Evolutionary conservation across 306 rosid species (phyloP).

Genomic region (Fragaria iinumae): DNA sequence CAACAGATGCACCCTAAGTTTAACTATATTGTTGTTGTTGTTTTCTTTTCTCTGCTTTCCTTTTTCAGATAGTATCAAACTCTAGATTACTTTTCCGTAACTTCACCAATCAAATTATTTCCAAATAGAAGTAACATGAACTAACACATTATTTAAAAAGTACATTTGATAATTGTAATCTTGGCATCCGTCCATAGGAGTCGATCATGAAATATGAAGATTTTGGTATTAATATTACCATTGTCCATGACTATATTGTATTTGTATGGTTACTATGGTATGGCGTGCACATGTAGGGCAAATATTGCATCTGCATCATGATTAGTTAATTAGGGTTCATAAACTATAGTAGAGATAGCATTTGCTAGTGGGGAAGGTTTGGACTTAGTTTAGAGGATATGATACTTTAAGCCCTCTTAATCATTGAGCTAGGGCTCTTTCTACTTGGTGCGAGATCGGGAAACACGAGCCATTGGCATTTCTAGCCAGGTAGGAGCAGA

Average conservation of each 20-base stretch:
- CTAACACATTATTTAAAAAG: background rate
- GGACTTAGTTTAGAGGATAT: background rate
- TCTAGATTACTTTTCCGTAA: too few species aligned
- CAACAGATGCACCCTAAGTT: too few species aligned
- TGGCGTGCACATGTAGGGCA: slow-evolving; percentile 43
- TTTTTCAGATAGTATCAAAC: too few species aligned
- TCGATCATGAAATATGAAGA: background rate
- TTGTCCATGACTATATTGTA: background rate
- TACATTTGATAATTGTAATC: background rate
- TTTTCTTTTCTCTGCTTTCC: too few species aligned
- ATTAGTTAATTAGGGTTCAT: slow-evolving; percentile 6
- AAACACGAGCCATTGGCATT: slow-evolving; percentile 37
- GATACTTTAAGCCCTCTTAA: slow-evolving; percentile 27
- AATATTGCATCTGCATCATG: background rate
- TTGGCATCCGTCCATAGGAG: background rate
- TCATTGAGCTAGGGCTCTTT: slow-evolving; percentile 40
- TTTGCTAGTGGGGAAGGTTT: slow-evolving; percentile 3
- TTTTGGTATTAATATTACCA: background rate
- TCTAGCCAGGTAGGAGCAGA: slow-evolving; percentile 15
- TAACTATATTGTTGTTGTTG: too few species aligned
- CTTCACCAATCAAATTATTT: too few species aligned
- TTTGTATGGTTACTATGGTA: background rate
- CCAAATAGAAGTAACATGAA: background rate
- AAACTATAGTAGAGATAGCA: background rate
- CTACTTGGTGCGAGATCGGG: slow-evolving; percentile 48